These are phyloP conservation scores for Amborella trichopoda DNA, from an alignment of 164 flowering plant species.

Conservation along the genomic window DNA sequence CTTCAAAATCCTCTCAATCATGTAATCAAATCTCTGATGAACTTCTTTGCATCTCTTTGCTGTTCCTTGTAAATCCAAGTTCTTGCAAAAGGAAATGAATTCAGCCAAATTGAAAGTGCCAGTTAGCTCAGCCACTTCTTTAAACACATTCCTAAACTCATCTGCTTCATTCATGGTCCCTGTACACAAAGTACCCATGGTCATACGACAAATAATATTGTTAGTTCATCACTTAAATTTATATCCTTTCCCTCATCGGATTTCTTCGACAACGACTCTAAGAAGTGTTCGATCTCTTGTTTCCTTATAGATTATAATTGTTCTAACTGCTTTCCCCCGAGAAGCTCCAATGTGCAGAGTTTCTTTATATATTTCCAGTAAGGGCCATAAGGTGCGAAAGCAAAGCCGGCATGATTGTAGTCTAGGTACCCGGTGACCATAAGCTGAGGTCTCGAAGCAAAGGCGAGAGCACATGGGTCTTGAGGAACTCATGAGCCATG, in stretches of 20 bases:
- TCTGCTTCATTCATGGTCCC: conserved; percentile 20
- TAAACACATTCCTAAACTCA: conserved; percentile 16
- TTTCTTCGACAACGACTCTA: conserved; percentile 10
- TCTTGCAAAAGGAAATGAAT: conserved; percentile 25
- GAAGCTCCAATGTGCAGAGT: conserved; percentile 31
- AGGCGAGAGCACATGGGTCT: conserved; percentile 32
- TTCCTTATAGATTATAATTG: conserved; percentile 17
- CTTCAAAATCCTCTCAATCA: conserved; percentile 33
- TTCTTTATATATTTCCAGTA: conserved; percentile 59
- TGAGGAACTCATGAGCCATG: conserved; percentile 33
- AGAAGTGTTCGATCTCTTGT: conserved; percentile 17
- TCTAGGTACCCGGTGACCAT: conserved; percentile 21
- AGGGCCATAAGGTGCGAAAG: conserved; percentile 45
- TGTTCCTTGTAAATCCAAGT: conserved; percentile 35
- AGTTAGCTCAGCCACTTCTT: conserved; percentile 25
- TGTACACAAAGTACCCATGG: conserved; percentile 35
- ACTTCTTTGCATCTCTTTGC: conserved; percentile 22
- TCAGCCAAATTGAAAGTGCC: conserved; percentile 46
- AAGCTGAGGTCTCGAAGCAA: conserved; percentile 20
- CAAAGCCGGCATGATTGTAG: conserved; percentile 25
- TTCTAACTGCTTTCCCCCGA: conserved; percentile 22
- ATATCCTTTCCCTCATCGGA: conserved; percentile 14
- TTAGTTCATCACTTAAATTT: conserved; percentile 25
- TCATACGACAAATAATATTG: conserved; percentile 28
- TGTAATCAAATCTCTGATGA: conserved; percentile 21